These are phyloP conservation scores for Grigorovia humatica DNA, from an alignment of 805 yeast species.

Conservation along the genomic window DNA sequence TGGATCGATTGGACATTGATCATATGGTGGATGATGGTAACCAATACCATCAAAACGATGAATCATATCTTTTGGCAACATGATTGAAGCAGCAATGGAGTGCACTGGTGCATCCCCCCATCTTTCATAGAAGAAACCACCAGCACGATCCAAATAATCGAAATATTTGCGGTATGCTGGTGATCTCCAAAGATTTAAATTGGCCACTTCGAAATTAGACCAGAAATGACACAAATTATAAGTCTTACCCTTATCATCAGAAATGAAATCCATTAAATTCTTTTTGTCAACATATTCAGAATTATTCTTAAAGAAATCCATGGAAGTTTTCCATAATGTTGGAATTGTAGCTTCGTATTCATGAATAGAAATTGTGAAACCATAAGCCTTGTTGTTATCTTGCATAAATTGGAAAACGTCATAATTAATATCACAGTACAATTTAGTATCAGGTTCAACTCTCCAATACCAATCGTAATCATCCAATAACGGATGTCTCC, in stretches of 20 bases:
- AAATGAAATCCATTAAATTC: slow-evolving; percentile 60
- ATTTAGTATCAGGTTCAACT: slow-evolving; percentile 73
- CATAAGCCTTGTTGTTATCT: slow-evolving; percentile 60
- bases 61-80: slow-evolving; percentile 51
- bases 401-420: slow-evolving; percentile 77
- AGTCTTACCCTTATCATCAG: slow-evolving; percentile 58
- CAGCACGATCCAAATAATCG: slow-evolving; percentile 54
- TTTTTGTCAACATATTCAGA: slow-evolving; percentile 50
- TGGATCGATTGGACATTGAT: slow-evolving; percentile 46
- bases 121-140: slow-evolving; percentile 80
- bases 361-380: slow-evolving; percentile 63
- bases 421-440: slow-evolving; percentile 68
- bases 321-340: slow-evolving; percentile 66
- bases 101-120: slow-evolving; percentile 94
- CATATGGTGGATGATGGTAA: slow-evolving; percentile 61
- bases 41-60: slow-evolving; percentile 77
- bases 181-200: slow-evolving; percentile 61
- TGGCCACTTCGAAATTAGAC: slow-evolving; percentile 78
- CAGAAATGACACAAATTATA: slow-evolving; percentile 86
- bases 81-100: slow-evolving; percentile 67
- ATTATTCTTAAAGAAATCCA: slow-evolving; percentile 47
- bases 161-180: slow-evolving; percentile 60
- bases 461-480: slow-evolving; percentile 60
- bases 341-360: slow-evolving; percentile 64
- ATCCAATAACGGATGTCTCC: slow-evolving; percentile 31